Conservation (phyloP, 1,284 basidiomycete genomes). For the Puccinia coronata region DNA sequence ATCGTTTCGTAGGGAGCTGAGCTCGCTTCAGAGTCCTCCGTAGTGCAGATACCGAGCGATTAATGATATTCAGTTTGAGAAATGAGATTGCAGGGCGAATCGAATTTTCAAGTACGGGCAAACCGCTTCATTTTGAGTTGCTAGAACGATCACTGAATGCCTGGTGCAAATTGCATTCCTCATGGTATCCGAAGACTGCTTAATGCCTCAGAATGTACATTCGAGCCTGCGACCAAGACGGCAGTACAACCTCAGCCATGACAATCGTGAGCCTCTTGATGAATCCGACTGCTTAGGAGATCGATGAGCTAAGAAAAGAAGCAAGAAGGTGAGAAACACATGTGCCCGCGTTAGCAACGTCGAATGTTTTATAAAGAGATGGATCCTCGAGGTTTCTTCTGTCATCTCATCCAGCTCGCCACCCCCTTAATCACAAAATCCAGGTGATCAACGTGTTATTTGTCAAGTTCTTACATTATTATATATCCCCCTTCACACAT, state of each 20-base stretch:
- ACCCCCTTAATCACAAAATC: not conserved
- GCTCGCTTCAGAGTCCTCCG: not conserved
- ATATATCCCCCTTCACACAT: not conserved
- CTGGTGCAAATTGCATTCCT: not conserved
- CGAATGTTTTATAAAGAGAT: not conserved
- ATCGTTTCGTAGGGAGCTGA: not conserved
- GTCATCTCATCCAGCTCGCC: not conserved
- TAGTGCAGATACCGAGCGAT: not conserved
- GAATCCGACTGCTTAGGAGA: conserved; percentile 4
- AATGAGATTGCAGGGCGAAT: not conserved
- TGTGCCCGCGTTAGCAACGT: not conserved
- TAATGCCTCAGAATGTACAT: too few relatives aligned
- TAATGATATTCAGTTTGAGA: not conserved
- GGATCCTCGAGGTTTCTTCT: conserved; percentile 1
- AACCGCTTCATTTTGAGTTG: not conserved
- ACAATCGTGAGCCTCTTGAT: not conserved
- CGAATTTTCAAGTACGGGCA: not conserved
- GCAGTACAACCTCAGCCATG: conserved; percentile 1
- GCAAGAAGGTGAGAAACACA: not conserved
- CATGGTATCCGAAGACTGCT: not conserved
- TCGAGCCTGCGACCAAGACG: not conserved
- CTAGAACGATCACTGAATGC: not conserved
- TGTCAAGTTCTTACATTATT: not conserved
- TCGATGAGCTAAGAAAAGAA: not conserved
- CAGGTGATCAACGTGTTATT: conserved; percentile 11